phyloP scores from a whole-genome alignment of 352 stramenopile species.

The Thraustochytrium striatum region DNA sequence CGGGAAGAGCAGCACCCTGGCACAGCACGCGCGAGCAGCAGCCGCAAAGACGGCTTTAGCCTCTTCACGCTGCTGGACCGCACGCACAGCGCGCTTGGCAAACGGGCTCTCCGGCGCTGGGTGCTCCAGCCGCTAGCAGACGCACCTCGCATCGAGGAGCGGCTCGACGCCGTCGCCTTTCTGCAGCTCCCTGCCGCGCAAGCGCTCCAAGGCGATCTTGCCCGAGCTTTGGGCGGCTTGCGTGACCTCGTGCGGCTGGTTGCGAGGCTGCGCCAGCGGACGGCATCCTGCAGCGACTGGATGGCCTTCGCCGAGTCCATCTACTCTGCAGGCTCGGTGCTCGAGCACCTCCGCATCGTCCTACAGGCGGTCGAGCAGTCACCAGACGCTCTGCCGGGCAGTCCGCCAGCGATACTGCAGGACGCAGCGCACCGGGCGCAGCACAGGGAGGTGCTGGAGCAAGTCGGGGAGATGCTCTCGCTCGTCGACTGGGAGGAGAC shows the following conservation, averaged over 20 bases:
- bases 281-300: neutral
- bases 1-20: slow-evolving; percentile 24
- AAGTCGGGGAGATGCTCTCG: neutral
- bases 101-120: slow-evolving; percentile 20
- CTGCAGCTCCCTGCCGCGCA: neutral
- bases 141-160: slow-evolving; percentile 8
- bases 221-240: neutral
- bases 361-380: neutral
- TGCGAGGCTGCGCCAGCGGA: neutral
- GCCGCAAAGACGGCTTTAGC: slow-evolving; percentile 32
- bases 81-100: neutral
- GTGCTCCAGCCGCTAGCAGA: slow-evolving; percentile 13
- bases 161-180: slow-evolving; percentile 26
- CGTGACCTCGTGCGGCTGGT: neutral
- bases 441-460: no score
- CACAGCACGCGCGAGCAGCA: neutral
- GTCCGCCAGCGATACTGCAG: neutral
- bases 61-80: slow-evolving; percentile 35
- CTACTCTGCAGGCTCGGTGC: neutral
- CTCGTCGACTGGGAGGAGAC: slow-evolving; percentile 36
- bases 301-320: slow-evolving; percentile 38
- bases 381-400: neutral
- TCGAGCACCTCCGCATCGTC: neutral
- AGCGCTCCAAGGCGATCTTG: neutral
- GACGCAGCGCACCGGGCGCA: neutral